phyloP scores from a whole-genome alignment of 2,329 filamentous ascomycete genomes.

The Colletotrichum tabaci region DNA sequence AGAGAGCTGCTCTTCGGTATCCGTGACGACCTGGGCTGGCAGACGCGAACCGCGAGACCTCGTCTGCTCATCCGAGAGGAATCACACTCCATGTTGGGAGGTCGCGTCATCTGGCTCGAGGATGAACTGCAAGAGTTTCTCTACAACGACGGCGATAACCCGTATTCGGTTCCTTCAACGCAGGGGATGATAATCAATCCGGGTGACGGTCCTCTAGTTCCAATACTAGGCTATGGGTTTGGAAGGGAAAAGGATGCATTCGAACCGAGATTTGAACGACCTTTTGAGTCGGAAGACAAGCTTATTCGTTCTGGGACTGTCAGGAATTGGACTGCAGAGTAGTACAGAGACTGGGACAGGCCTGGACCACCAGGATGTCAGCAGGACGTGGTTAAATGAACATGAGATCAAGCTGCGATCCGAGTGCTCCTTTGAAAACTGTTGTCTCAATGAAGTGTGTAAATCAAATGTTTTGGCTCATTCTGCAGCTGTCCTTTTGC shows the following conservation, averaged over 20 bases:
- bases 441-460: no score
- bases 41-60: slow-evolving; percentile 31
- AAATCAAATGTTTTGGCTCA: no score
- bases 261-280: slow-evolving; percentile 6
- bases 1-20: slow-evolving; percentile 44
- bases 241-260: slow-evolving; percentile 20
- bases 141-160: slow-evolving; percentile 46
- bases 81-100: neutral
- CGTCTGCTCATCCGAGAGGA: slow-evolving; percentile 22
- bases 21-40: slow-evolving; percentile 43
- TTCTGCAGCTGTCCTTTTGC: no score
- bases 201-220: neutral
- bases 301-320: neutral
- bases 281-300: neutral
- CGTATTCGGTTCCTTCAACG: slow-evolving; percentile 25
- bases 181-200: neutral
- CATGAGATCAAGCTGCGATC: no score
- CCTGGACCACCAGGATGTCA: no score
- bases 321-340: neutral
- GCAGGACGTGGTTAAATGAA: no score
- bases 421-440: no score
- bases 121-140: slow-evolving; percentile 44
- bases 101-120: slow-evolving; percentile 17
- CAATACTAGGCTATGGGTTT: neutral
- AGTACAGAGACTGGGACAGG: neutral